phyloP scores from a whole-genome alignment of 2,329 filamentous ascomycete species.

The Cladophialophora psammophila region DNA sequence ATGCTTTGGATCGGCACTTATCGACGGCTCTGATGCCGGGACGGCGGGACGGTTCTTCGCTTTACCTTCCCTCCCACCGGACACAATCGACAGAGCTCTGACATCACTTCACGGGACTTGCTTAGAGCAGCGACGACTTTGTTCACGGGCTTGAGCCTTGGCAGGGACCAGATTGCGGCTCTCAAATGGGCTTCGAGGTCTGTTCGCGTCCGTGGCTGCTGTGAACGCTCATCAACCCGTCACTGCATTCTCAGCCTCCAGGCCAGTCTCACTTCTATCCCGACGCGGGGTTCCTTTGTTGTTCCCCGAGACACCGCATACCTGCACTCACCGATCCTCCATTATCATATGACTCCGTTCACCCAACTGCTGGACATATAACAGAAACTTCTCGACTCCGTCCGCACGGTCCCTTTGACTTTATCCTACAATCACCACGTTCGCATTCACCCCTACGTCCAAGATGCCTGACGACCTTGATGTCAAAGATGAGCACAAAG shows the following conservation, averaged over 20 bases:
- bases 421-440: background rate
- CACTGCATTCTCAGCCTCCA: background rate
- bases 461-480: slow-evolving; percentile 47
- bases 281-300: background rate
- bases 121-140: background rate
- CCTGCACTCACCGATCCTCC: background rate
- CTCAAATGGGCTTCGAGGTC: background rate
- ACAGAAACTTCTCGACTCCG: background rate
- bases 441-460: slow-evolving; percentile 10
- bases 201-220: slow-evolving; percentile 1
- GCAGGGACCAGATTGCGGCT: slow-evolving; percentile 2
- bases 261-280: background rate
- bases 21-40: background rate
- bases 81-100: background rate
- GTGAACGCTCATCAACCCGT: background rate
- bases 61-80: no score
- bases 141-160: background rate
- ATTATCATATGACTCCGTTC: background rate
- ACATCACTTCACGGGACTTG: background rate
- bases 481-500: slow-evolving; percentile 49
- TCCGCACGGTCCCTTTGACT: background rate
- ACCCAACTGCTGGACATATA: background rate
- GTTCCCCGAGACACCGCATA: background rate
- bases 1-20: slow-evolving; percentile 10
- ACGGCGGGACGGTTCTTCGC: background rate